Evolutionary conservation across 345 rosid genomes (phyloP).

Genomic region (Mallotus nudiflorus): DNA sequence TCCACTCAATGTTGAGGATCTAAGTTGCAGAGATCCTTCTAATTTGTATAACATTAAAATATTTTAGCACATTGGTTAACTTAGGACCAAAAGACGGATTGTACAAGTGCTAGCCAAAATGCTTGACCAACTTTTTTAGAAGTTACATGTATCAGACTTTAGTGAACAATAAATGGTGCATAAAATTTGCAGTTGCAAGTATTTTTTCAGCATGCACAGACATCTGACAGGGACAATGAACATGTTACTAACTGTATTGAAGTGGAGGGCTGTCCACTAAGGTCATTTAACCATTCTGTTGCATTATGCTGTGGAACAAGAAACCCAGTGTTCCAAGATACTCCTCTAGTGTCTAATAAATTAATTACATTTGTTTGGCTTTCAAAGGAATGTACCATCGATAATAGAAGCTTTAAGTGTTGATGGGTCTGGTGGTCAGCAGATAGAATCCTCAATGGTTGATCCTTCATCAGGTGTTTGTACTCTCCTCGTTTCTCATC

Average conservation of each 20-base stretch:
- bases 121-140: too few relatives aligned
- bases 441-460: slow-evolving; percentile 59
- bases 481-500: background rate
- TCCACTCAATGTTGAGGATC: too few relatives aligned
- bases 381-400: slow-evolving; percentile 65
- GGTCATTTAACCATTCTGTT: background rate
- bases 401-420: slow-evolving; percentile 69
- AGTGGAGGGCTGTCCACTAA: background rate
- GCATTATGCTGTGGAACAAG: background rate
- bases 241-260: background rate
- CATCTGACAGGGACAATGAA: too few relatives aligned
- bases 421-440: slow-evolving; percentile 82
- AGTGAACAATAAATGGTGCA: background rate
- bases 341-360: too few relatives aligned
- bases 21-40: too few relatives aligned
- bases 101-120: too few relatives aligned
- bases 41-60: too few relatives aligned
- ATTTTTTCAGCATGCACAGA: too few relatives aligned
- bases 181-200: background rate
- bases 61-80: too few relatives aligned
- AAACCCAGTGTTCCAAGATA: background rate
- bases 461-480: slow-evolving; percentile 72
- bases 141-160: too few relatives aligned
- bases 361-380: background rate
- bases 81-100: too few relatives aligned